Evolutionary conservation across 805 yeast species (phyloP).

Genomic region (Candida multigemmis): DNA sequence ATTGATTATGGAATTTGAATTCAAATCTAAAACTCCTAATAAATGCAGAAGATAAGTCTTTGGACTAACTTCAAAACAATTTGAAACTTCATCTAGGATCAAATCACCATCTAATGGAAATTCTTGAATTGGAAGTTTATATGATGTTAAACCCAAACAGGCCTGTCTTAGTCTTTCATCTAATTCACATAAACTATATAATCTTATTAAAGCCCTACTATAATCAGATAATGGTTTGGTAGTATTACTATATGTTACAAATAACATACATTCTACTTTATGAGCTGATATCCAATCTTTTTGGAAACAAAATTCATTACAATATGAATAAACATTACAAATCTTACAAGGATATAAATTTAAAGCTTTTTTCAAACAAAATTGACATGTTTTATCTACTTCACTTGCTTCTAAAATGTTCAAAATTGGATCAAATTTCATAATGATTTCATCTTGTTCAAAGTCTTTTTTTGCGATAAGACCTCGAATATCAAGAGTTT

Average conservation of each 20-base stretch:
- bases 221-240: too few species aligned
- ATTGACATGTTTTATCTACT: too few species aligned
- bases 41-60: conserved; percentile 2
- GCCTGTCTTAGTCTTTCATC: too few species aligned
- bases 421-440: not conserved
- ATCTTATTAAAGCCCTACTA: too few species aligned
- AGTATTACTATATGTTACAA: not conserved
- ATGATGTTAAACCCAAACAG: too few species aligned
- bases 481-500: too few species aligned
- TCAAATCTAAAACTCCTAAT: conserved; percentile 12
- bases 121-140: conserved; percentile 1
- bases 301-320: conserved; percentile 2
- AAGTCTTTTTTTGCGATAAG: not conserved
- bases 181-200: too few species aligned
- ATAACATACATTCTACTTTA: not conserved
- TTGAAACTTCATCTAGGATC: not conserved
- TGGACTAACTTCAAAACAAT: not conserved
- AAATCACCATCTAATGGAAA: conserved; percentile 2
- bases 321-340: conserved; percentile 2
- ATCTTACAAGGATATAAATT: conserved; percentile 2
- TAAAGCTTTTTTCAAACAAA: not conserved
- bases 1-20: conserved; percentile 17
- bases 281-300: conserved; percentile 1
- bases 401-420: too few species aligned
- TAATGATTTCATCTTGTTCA: conserved; percentile 1